Base-by-base conservation (phyloP, 1,139 yeast genomes). In the Magnusiomyces tetraspermus region DNA sequence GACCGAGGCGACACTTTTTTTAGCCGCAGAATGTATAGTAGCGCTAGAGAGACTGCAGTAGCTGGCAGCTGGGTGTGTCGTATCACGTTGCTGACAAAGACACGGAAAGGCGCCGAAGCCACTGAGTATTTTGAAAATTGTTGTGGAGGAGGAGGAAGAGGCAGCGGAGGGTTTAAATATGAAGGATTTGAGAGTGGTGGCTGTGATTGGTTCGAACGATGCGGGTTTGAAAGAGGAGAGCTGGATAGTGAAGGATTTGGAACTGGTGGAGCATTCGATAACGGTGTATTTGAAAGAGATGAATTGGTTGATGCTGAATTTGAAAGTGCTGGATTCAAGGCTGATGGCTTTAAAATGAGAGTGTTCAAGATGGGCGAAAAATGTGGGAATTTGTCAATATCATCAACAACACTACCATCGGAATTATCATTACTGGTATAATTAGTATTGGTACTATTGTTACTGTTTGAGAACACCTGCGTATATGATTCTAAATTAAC, bases 21-120 rank as follows among this genome's bases (percentile, higher is more conserved):
- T 50, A 68, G 64, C 8, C 71, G 62, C 48, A 58, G 56, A 50
- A 71, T 61, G 61, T 69, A 70, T 31, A 67, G 61, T 42, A 71
- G 56, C 0, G 74, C 72, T 33, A 67, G 60, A 15, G 67, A 63
- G 40, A 70, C 66, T 1, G 69, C 68, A 4, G 67, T 59, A 23
- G 65, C 63, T 2, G 73, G 67, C 24, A 71, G 60, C 49, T 65
- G 66, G 13, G 72, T 66, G 36, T 67, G 63, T 47, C 59, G 54
- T 37, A 70, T 59, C 4, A 69, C 59, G 21, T 57, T 57, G n/a
- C 55, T 40, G 17, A 65, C 61, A 55, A 65, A 68, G 46, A 59
- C 56, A 47, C 60, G 55, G 52, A 60, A 63, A 15, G 55, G 53
- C 6, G 48, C 24, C 15, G 59, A 51, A 1, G 66, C 62, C 17